These are phyloP conservation scores for Amorphotheca resinae DNA, from an alignment of 495 filamentous ascomycete species.

Conservation along the genomic window DNA sequence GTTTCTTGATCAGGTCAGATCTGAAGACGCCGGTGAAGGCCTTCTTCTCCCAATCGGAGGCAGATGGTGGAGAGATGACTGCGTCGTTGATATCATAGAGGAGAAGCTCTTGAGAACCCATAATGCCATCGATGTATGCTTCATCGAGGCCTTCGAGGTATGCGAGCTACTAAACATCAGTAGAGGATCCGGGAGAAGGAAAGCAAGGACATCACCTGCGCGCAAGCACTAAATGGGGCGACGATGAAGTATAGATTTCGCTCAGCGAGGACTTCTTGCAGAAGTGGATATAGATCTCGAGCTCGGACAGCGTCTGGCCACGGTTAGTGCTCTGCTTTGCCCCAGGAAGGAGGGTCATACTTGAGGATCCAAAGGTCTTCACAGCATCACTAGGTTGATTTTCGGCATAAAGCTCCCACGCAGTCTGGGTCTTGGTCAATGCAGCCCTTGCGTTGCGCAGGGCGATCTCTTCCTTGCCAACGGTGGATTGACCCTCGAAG, in stretches of 20 bases:
- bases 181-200: neutral
- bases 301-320: conserved; percentile 39
- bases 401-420: conserved; percentile 81
- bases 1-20: conserved; percentile 51
- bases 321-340: neutral
- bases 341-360: conserved; percentile 31
- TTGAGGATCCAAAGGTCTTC: conserved; percentile 65
- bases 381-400: conserved; percentile 68
- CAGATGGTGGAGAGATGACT: conserved; percentile 9
- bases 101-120: conserved; percentile 76
- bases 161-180: conserved; percentile 46
- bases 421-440: conserved; percentile 38
- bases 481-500: conserved; percentile 74
- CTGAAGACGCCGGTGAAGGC: conserved; percentile 62
- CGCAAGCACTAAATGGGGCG: conserved; percentile 79
- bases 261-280: conserved; percentile 61
- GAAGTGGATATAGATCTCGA: conserved; percentile 52
- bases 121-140: conserved; percentile 62
- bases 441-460: conserved; percentile 34
- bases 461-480: conserved; percentile 48
- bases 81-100: conserved; percentile 52
- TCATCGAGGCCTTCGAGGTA: conserved; percentile 62
- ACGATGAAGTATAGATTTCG: conserved; percentile 67
- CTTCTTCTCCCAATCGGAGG: conserved; percentile 45
- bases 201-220: conserved; percentile 48